Percentiles rank a stretch among this genome's conserved stretches.
Evolutionary conservation across 441 rosid species (phyloP).

Genomic region (Bruguiera hainesii): DNA sequence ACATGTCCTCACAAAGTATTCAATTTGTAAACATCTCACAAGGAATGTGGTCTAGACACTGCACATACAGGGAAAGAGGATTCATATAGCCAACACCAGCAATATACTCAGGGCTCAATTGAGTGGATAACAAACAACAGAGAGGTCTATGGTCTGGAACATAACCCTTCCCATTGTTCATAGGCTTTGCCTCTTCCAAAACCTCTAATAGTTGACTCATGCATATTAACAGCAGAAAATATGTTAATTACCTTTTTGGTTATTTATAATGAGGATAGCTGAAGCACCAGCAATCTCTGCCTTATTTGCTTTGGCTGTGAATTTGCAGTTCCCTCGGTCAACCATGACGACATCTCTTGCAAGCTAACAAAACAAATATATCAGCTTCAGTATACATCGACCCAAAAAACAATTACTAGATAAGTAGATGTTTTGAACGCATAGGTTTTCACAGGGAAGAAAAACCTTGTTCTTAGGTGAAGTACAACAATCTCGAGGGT

Average conservation of each 20-base stretch:
- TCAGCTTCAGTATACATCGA: constrained; percentile 18
- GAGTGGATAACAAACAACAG: not conserved
- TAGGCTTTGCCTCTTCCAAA: not conserved
- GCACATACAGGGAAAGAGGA: not conserved
- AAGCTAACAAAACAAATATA: constrained; percentile 46
- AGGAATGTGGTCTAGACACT: not conserved
- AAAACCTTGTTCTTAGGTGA: constrained; percentile 65
- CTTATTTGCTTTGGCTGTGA: constrained; percentile 79
- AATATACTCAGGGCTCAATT: not conserved
- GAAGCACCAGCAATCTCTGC: constrained; percentile 94
- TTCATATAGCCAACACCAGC: not conserved
- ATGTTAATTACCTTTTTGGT: constrained; percentile 59
- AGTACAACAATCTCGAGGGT: constrained; percentile 85
- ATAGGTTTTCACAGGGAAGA: not conserved
- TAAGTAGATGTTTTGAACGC: constrained; percentile 1
- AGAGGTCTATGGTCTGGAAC: not conserved
- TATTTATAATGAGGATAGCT: constrained; percentile 86
- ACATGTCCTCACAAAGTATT: not conserved
- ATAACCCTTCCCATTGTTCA: not conserved
- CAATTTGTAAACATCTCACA: constrained; percentile 1
- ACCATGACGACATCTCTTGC: constrained; percentile 80
- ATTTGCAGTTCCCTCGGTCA: constrained; percentile 83
- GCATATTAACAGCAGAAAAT: constrained; percentile 10
- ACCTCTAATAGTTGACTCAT: not conserved
- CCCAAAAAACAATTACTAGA: not conserved